phyloP scores from a whole-genome alignment of 1,139 yeast genomes.

The Taphrina wiesneri region DNA sequence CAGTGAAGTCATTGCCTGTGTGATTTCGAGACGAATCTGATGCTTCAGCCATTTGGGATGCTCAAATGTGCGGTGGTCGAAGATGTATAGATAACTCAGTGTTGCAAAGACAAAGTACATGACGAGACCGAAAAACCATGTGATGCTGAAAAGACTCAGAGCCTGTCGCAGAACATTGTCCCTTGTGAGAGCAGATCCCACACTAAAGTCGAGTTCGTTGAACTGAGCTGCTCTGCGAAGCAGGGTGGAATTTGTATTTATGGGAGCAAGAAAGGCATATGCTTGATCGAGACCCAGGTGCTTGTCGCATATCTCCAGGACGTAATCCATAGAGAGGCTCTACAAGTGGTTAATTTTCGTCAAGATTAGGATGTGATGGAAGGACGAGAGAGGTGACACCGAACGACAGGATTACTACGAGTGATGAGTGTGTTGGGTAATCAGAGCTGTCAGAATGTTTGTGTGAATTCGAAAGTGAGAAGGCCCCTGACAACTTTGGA shows the following conservation, averaged over 20 bases:
- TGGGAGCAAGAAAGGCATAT: constrained; percentile 16
- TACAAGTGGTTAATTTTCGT: neutral
- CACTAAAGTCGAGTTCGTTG: constrained; percentile 10
- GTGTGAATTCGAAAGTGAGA: too few species aligned
- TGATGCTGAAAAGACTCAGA: constrained; percentile 65
- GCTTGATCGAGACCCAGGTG: constrained; percentile 25
- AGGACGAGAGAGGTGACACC: neutral
- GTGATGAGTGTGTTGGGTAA: neutral
- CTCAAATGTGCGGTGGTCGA: constrained; percentile 84
- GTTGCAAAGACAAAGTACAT: constrained; percentile 76
- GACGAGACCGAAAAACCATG: constrained; percentile 80
- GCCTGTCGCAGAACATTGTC: constrained; percentile 71
- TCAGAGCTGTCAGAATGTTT: neutral
- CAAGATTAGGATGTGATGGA: neutral
- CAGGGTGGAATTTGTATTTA: constrained; percentile 7
- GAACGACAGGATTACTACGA: neutral
- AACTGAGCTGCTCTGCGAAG: constrained; percentile 13
- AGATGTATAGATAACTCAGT: constrained; percentile 70
- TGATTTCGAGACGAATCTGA: constrained; percentile 80
- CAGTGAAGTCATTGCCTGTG: constrained; percentile 74
- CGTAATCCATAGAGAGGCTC: constrained; percentile 11
- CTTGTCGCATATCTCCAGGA: constrained; percentile 20
- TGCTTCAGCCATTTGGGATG: constrained; percentile 95
- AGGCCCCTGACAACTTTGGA: neutral
- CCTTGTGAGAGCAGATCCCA: constrained; percentile 48